Base-by-base conservation (phyloP, 345 rosid species). In the Stellera chamaejasme region DNA sequence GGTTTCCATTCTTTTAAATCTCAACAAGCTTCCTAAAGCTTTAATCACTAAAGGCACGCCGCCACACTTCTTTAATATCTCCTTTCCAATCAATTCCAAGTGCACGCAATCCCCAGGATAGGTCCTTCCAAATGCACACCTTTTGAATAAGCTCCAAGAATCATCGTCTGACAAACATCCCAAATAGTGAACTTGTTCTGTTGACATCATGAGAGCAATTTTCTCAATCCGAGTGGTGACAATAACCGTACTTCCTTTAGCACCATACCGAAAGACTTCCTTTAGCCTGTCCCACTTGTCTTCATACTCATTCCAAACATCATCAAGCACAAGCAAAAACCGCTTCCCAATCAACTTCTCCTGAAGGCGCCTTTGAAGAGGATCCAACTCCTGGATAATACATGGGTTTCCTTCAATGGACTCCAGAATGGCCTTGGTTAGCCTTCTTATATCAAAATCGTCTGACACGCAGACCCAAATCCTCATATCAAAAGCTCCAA, bases 401-500 rank as follows among this genome's bases (percentile, higher is more conserved):
- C 58, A 51, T n/a, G 50, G 2, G 2, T 41, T 13, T 8, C 39
- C 36, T 10, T 12, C 59, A 43, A 55, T 43, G 1, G 74, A 64
- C 32, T 48, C 60, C 3, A 61, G 25, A 4, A 70, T 61, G 5
- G 45, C 46, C 50, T 52, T 47, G 2, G 56, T 45, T 11, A 70
- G 42, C 26, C 45, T 23, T 41, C 12, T 45, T n/a, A 61, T 68
- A 10, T 64, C 69, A 60, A 69, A 64, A 11, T 32, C 52, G 9
- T 56, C 57, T 19, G 70, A 61, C 13, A 65, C 75, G 25, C 14
- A 65, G 2, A 65, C 59, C 75, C 75, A 70, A 32, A 56, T 50
- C 11, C 43, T 70, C 10, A 55, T 10, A 1, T 57, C 56, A 61
- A 70, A 70, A 11, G 25, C 16, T 2, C 4, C 16, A 11, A 46